Conservation (phyloP, 2,329 filamentous ascomycete genomes). For the Ophiostoma sp. region DNA sequence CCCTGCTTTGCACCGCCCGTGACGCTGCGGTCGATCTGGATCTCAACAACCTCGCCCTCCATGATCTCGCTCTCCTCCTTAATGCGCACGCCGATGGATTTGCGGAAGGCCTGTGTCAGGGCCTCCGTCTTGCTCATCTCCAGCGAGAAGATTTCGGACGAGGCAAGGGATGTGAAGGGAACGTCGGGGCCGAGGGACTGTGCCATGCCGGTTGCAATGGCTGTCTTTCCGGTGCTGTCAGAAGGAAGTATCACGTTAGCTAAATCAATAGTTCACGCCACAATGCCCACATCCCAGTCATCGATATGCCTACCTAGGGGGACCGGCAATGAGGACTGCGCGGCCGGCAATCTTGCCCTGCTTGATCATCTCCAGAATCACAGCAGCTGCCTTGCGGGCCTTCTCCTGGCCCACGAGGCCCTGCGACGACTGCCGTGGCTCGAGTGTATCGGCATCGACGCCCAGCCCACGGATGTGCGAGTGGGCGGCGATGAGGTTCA, state of each 20-base stretch:
- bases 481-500: slow-evolving; percentile 97
- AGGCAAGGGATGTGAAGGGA: slow-evolving; percentile 92
- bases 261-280: not conserved
- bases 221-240: slow-evolving; percentile 89
- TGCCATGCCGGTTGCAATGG: slow-evolving; percentile 98
- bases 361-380: slow-evolving; percentile 98
- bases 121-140: slow-evolving; percentile 99
- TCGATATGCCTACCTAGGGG: slow-evolving; percentile 63
- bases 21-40: slow-evolving; percentile 95
- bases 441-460: slow-evolving; percentile 86
- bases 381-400: slow-evolving; percentile 91
- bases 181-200: slow-evolving; percentile 93
- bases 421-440: slow-evolving; percentile 81
- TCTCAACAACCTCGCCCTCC: slow-evolving; percentile 97
- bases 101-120: slow-evolving; percentile 96
- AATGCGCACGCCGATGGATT: slow-evolving; percentile 96
- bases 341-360: slow-evolving; percentile 97
- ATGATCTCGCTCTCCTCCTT: slow-evolving; percentile 99
- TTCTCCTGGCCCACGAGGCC: slow-evolving; percentile 95
- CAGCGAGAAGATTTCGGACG: slow-evolving; percentile 96
- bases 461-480: slow-evolving; percentile 96
- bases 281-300: not conserved
- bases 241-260: not conserved
- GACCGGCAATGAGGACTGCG: slow-evolving; percentile 90
- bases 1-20: slow-evolving; percentile 97